Evolutionary conservation across 2,329 filamentous ascomycete genomes (phyloP), one percentile per base, ranked within the genome.

Genomic region (Xylariaceae sp.): DNA sequence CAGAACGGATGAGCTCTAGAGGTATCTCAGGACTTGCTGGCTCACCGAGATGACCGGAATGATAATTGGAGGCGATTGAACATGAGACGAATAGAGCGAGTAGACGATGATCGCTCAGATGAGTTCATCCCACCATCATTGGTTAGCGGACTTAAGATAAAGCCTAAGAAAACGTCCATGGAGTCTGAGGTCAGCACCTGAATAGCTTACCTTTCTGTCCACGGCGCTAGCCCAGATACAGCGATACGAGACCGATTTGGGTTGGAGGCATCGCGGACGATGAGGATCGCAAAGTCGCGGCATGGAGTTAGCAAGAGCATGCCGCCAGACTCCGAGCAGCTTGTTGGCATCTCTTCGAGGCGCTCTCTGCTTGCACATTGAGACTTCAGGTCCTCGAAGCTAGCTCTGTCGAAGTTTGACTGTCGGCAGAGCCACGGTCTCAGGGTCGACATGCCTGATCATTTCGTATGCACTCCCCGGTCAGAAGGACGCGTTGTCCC

Each of bases 161-260:
- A n/a, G n/a, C n/a, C n/a, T n/a, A n/a, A n/a, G n/a, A n/a, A n/a
- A 27, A 27, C 7, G 7, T 27, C 4, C 4, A 27, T 7, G 22
- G 7, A 27, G 22, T 27, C 22, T 27, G 4, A 7, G 22, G 22
- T n/a, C n/a, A n/a, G n/a, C n/a, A 27, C 7, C 22, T 27, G 22
- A 27, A 27, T 27, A 27, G 4, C 22, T 5, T 27, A 7, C 22
- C 22, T 4, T 27, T 7, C 22, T 27, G 22, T 27, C n/a, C n/a
- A 27, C 4, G 4, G 31, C 46, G 35, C 46, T 48, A 48, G 31
- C 39, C 40, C 46, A 18, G 33, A 18, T 48, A 30, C 27, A 41
- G n/a, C 12, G 41, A 48, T 48, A 48, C 47, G 47, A 48, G 41
- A 48, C 17, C 22, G 22, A 27, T 27, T 7, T 27, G 22, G 19